Conservation (phyloP, 164 flowering plant genomes). For the Umbellularia californica region DNA sequence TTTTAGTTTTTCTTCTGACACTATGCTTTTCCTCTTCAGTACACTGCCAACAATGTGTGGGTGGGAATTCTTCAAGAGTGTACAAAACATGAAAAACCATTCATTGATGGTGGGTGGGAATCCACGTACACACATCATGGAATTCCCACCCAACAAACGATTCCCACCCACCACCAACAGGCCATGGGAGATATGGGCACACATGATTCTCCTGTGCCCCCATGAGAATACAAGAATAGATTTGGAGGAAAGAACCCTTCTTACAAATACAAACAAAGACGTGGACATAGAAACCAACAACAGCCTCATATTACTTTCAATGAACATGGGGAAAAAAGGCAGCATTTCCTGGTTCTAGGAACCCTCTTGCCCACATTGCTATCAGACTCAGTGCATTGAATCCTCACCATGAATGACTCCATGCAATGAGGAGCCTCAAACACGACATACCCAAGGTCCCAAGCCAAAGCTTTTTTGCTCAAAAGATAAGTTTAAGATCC, state of each 20-base stretch:
- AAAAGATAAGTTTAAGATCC: no score
- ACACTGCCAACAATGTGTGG: background rate
- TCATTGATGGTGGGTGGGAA: background rate
- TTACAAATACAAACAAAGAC: conserved; percentile 1
- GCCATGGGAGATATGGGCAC: background rate
- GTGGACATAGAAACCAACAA: background rate
- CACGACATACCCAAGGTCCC: no score
- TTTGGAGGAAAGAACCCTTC: background rate
- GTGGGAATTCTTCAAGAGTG: background rate
- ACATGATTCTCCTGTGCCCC: background rate
- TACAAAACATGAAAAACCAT: background rate
- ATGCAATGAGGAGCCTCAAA: no score
- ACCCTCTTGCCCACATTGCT: conserved; percentile 25
- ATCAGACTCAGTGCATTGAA: conserved; percentile 20
- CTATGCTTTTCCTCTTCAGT: no score
- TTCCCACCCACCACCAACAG: background rate
- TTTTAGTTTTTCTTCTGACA: no score
- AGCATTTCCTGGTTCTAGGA: conserved; percentile 38
- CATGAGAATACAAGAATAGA: background rate
- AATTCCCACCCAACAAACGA: background rate
- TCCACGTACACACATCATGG: background rate
- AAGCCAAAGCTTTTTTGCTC: no score
- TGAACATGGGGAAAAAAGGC: conserved; percentile 32
- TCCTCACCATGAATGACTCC: conserved; percentile 20
- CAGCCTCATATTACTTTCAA: conserved; percentile 32